These are phyloP conservation scores for Sugiyamaella sp. DNA, from an alignment of 1,139 yeast species.

Conservation along the genomic window DNA sequence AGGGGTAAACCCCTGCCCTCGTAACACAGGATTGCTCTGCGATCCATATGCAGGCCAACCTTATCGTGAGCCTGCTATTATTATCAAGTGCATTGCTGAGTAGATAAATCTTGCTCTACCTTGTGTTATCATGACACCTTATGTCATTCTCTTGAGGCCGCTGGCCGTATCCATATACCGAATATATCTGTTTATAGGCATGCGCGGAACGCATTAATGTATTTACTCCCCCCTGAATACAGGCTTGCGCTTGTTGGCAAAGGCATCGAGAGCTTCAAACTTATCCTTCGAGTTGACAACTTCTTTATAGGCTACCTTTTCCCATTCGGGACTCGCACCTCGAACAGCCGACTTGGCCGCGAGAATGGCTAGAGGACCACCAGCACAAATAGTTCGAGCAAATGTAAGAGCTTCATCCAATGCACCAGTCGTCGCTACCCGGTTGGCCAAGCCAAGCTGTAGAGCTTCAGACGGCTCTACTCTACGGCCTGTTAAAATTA, in stretches of 20 bases:
- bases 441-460: conserved; percentile 22
- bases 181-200: no score
- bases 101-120: no score
- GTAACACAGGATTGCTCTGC: not conserved
- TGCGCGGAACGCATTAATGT: not conserved
- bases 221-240: conserved; percentile 37
- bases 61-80: not conserved
- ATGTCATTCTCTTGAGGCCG: no score
- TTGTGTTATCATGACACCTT: not conserved
- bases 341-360: conserved; percentile 40
- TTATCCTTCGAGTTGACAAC: conserved; percentile 41
- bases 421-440: conserved; percentile 19
- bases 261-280: conserved; percentile 41
- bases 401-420: conserved; percentile 19
- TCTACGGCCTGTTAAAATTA: conserved; percentile 22
- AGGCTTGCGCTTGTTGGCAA: conserved; percentile 40
- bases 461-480: conserved; percentile 22
- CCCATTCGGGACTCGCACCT: conserved; percentile 37
- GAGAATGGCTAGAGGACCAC: conserved; percentile 40
- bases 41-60: not conserved
- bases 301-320: conserved; percentile 33
- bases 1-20: conserved; percentile 14
- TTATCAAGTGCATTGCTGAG: no score
- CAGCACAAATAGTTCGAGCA: conserved; percentile 34
- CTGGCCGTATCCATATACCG: no score